Conservation (phyloP, 2,329 filamentous ascomycete genomes). For the Ophiobolus disseminans region DNA sequence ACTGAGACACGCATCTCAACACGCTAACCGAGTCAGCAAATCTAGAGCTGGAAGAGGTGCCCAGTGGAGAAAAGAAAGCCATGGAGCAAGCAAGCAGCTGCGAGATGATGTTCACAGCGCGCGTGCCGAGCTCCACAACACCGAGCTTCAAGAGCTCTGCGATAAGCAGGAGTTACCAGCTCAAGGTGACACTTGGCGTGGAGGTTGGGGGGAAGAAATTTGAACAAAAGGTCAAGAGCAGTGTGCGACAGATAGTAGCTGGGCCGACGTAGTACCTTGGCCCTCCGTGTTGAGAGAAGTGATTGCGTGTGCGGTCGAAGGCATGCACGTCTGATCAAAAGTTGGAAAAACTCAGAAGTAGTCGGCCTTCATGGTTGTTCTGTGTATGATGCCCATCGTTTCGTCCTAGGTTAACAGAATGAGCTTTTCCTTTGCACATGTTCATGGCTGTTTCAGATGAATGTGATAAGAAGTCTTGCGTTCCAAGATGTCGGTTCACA, state of each 20-base stretch:
- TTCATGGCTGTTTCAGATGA: too few species aligned
- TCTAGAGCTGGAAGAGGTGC: conserved; percentile 15
- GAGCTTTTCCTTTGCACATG: too few species aligned
- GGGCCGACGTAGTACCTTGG: not conserved
- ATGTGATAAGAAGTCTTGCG: too few species aligned
- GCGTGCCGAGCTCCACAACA: conserved; percentile 27
- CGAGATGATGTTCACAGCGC: conserved; percentile 27
- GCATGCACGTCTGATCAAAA: too few species aligned
- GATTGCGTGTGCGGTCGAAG: too few species aligned
- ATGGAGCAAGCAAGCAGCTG: conserved; percentile 17
- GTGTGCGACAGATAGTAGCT: conserved; percentile 17
- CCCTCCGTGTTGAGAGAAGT: too few species aligned
- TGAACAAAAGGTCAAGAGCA: conserved; percentile 21
- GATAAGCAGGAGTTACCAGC: conserved; percentile 26
- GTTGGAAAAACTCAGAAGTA: too few species aligned
- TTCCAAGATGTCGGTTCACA: too few species aligned
- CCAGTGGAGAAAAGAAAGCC: conserved; percentile 12
- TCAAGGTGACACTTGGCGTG: conserved; percentile 24
- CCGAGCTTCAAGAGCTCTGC: conserved; percentile 36
- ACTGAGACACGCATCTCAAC: conserved; percentile 27
- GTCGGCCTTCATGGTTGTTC: too few species aligned
- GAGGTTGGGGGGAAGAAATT: conserved; percentile 31
- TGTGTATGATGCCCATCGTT: too few species aligned
- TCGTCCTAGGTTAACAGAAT: too few species aligned
- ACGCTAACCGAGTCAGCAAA: conserved; percentile 17